phyloP scores from a whole-genome alignment of 768 basidiomycete species.

The Boletus insuetus region DNA sequence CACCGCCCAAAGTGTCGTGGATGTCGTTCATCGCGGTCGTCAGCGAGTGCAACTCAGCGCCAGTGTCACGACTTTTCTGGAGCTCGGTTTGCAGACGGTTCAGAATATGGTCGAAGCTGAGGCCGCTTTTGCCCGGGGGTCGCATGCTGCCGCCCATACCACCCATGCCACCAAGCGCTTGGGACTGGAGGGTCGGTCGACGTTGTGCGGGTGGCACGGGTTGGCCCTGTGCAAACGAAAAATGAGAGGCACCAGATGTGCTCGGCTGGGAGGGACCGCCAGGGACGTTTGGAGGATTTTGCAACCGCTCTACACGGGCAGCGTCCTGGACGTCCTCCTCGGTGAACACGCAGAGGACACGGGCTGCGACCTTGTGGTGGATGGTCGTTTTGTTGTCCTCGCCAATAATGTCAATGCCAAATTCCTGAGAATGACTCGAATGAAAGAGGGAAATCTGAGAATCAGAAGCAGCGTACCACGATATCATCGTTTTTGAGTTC shows the following conservation, averaged over 20 bases:
- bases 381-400: slow-evolving; percentile 98
- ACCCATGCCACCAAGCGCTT: slow-evolving; percentile 67
- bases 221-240: slow-evolving; percentile 42
- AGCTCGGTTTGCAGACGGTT: slow-evolving; percentile 87
- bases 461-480: slow-evolving; percentile 61
- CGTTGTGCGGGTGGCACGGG: slow-evolving; percentile 43
- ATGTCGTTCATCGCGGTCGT: slow-evolving; percentile 85
- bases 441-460: slow-evolving; percentile 5
- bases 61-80: slow-evolving; percentile 94
- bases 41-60: slow-evolving; percentile 76
- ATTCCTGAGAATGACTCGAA: slow-evolving; percentile 60
- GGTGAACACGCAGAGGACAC: slow-evolving; percentile 83
- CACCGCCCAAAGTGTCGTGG: slow-evolving; percentile 85
- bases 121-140: slow-evolving; percentile 76
- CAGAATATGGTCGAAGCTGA: slow-evolving; percentile 91
- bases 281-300: slow-evolving; percentile 35
- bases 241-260: slow-evolving; percentile 29
- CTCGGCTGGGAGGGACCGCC: slow-evolving; percentile 37
- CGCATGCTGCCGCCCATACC: slow-evolving; percentile 73
- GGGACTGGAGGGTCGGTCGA: slow-evolving; percentile 55
- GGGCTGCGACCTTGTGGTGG: slow-evolving; percentile 97
- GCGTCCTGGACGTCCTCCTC: slow-evolving; percentile 82
- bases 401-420: slow-evolving; percentile 97
- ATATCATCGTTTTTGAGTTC: slow-evolving; percentile 95
- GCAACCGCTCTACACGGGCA: slow-evolving; percentile 66